Evolutionary conservation across 352 stramenopile genomes (phyloP).

Genomic region (Phytophthora pinifolia): DNA sequence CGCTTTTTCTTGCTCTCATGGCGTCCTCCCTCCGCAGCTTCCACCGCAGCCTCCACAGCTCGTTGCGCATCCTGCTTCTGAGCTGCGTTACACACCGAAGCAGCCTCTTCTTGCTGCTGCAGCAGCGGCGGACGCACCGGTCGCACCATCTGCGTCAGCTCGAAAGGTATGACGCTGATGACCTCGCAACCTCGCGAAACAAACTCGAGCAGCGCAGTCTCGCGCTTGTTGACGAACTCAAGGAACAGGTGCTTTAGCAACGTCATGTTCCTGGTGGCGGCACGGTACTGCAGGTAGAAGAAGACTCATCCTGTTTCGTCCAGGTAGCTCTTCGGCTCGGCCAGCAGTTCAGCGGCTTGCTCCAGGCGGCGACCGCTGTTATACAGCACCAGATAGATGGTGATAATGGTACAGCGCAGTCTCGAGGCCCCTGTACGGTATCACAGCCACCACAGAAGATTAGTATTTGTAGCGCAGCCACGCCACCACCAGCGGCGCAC

Average conservation of each 20-base stretch:
- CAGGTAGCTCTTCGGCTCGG: slow-evolving; percentile 29
- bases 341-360: slow-evolving; percentile 29
- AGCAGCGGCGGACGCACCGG: not conserved
- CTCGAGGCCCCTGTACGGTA: too few relatives aligned
- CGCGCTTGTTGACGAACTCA: slow-evolving; percentile 32
- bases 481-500: too few relatives aligned
- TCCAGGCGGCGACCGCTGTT: slow-evolving; percentile 1
- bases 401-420: slow-evolving; percentile 42
- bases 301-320: slow-evolving; percentile 32
- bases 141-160: slow-evolving; percentile 12
- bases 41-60: not conserved
- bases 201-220: slow-evolving; percentile 29
- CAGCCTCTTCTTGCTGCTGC: not conserved
- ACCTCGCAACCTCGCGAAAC: slow-evolving; percentile 28
- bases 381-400: slow-evolving; percentile 37
- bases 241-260: slow-evolving; percentile 43
- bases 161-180: slow-evolving; percentile 43
- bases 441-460: too few relatives aligned
- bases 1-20: not conserved
- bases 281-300: slow-evolving; percentile 35
- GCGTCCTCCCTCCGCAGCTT: not conserved
- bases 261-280: slow-evolving; percentile 42
- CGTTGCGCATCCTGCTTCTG: not conserved
- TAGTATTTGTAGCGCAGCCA: too few relatives aligned
- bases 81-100: not conserved